Conservation (phyloP, 257 asterid genomes). For the Salvia rosmarinus region DNA sequence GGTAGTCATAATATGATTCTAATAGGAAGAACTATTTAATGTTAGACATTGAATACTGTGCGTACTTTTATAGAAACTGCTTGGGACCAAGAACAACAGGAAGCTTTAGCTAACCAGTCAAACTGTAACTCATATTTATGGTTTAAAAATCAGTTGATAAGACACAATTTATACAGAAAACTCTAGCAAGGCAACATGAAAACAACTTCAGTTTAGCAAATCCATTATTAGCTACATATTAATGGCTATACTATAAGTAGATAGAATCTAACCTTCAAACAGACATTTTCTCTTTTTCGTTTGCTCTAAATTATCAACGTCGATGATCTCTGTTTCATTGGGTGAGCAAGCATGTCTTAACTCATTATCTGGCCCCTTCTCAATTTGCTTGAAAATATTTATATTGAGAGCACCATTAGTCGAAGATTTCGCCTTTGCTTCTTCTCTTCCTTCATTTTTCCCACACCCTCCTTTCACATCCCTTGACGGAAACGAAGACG, state of each 20-base stretch:
- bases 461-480: slow-evolving; percentile 35
- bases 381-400: slow-evolving; percentile 52
- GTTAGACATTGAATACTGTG: neutral
- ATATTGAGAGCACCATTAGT: slow-evolving; percentile 52
- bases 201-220: neutral
- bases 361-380: slow-evolving; percentile 30
- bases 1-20: neutral
- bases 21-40: neutral
- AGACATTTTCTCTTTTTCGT: slow-evolving; percentile 51
- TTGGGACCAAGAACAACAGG: neutral
- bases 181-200: slow-evolving; percentile 4
- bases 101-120: neutral
- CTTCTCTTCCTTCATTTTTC: slow-evolving; percentile 36
- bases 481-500: slow-evolving; percentile 37
- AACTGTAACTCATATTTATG: neutral
- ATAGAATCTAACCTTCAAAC: slow-evolving; percentile 44
- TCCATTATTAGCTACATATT: neutral
- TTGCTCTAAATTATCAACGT: slow-evolving; percentile 28
- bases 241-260: neutral
- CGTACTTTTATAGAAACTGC: neutral
- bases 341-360: slow-evolving; percentile 11
- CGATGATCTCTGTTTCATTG: slow-evolving; percentile 28
- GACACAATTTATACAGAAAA: neutral
- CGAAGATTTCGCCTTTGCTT: slow-evolving; percentile 37
- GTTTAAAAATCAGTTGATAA: neutral